These are phyloP conservation scores for Saururus chinensis DNA, from an alignment of 164 flowering plant species.

Conservation along the genomic window DNA sequence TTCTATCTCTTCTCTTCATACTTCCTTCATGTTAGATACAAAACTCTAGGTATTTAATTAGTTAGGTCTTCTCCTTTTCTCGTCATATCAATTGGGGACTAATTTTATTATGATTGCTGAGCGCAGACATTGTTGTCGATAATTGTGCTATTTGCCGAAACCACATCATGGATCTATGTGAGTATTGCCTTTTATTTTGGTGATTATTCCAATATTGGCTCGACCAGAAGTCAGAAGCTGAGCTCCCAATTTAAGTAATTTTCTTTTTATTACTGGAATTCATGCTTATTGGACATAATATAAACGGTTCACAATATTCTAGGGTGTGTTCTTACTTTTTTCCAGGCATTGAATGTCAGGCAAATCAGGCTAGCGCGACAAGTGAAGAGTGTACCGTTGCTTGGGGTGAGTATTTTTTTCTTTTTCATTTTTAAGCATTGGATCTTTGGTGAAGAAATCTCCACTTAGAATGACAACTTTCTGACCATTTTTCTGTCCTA, in stretches of 20 bases:
- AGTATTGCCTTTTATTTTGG: slow-evolving; percentile 11
- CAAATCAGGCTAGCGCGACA: slow-evolving; percentile 81
- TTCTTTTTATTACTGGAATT: no score
- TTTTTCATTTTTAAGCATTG: not conserved
- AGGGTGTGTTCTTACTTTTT: not conserved
- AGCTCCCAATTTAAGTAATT: not conserved
- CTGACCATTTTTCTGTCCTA: not conserved
- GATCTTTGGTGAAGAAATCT: not conserved
- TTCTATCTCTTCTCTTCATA: not conserved
- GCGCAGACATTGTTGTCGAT: slow-evolving; percentile 71
- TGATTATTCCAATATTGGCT: not conserved
- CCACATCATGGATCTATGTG: slow-evolving; percentile 91
- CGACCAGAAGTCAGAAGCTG: not conserved
- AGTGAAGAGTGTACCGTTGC: slow-evolving; percentile 88
- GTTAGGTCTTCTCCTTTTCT: not conserved
- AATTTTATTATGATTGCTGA: not conserved
- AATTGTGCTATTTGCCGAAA: slow-evolving; percentile 83
- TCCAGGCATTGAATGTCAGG: slow-evolving; percentile 76
- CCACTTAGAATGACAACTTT: no score
- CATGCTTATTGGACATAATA: not conserved
- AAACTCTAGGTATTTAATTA: not conserved
- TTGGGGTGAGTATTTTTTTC: slow-evolving; percentile 38
- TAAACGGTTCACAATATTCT: not conserved
- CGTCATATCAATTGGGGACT: not conserved
- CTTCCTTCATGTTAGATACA: not conserved